Evolutionary conservation across 768 basidiomycete genomes (phyloP).

Genomic region (Podaxis carcinomalis): DNA sequence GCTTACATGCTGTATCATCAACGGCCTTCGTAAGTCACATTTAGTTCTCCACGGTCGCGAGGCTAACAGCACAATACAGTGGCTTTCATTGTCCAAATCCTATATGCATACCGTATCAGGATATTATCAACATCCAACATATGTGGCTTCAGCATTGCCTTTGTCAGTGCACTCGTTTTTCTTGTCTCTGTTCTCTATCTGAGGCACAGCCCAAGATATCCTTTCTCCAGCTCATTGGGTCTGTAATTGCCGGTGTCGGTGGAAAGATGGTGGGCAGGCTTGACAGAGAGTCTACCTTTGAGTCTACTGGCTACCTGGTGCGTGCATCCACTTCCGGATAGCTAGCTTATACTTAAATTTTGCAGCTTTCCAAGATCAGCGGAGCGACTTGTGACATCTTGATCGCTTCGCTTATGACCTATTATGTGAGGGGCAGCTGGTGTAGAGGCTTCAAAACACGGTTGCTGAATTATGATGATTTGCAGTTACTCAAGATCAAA

Average conservation of each 20-base stretch:
- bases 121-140: conserved; percentile 17
- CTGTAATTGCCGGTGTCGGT: not conserved
- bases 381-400: not conserved
- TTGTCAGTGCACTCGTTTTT: not conserved
- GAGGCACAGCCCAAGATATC: not conserved
- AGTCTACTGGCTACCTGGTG: not conserved
- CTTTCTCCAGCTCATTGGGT: not conserved
- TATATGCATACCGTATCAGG: conserved; percentile 24
- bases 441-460: not conserved
- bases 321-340: not conserved
- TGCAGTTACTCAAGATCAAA: not conserved
- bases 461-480: not conserved
- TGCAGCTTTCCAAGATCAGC: not conserved
- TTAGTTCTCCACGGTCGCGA: not conserved
- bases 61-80: conserved; percentile 11
- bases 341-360: not conserved
- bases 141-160: not conserved
- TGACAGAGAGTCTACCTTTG: not conserved
- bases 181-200: not conserved
- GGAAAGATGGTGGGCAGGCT: not conserved
- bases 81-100: conserved; percentile 22
- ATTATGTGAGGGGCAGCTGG: not conserved
- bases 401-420: not conserved
- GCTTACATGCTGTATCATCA: not conserved
- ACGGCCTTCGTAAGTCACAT: not conserved